Evolutionary conservation across 371 early-diverging fungal species (phyloP), one percentile per base, ranked within the genome.

Genomic region (Mucor plumbeus): DNA sequence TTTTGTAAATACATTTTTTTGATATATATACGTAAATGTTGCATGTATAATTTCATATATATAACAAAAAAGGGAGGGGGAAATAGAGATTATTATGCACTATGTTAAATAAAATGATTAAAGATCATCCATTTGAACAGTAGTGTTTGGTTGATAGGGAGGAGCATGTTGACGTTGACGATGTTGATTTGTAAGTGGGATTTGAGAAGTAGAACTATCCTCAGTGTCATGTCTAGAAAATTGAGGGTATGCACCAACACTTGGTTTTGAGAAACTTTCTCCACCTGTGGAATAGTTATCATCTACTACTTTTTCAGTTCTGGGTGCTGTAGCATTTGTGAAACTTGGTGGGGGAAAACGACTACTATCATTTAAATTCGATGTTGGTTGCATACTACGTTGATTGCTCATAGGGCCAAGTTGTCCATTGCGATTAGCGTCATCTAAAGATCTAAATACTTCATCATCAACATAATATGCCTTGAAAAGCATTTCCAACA

Each of bases 391-490:
- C 5, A 44, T 41, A n/a, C 8, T n/a, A 9, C 34, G 31, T 5
- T 33, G 41, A 7, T 43, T 26, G 8, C 35, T 13, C 33, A 56
- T 64, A 7, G 17, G 43, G 21, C 35, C 43, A 1, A 56, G 39
- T 19, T 63, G 50, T 21, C 36, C 44, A 5, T 15, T 41, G 0
- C 47, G 8, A 17, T 59, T 61, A 4, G 66, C 66, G 55, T 72
- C 65, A 55, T 83, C 83, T n/a, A 83, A 58, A 1, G 80, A 80
- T 59, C 83, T 75, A 69, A 83, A 83, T 6, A 76, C 76, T 63
- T 76, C 76, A 43, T 76, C 76, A 59, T 76, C 76, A 0, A 76
- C 73, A 61, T 76, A 76, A 26, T 76, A 76, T 9, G 76, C 76
- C 66, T 76, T 76, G 66, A 76, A 76, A 2, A 76, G 62, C 50